Base-by-base conservation (phyloP, 805 yeast species). In the Groenewaldozyma tartarivorans region DNA sequence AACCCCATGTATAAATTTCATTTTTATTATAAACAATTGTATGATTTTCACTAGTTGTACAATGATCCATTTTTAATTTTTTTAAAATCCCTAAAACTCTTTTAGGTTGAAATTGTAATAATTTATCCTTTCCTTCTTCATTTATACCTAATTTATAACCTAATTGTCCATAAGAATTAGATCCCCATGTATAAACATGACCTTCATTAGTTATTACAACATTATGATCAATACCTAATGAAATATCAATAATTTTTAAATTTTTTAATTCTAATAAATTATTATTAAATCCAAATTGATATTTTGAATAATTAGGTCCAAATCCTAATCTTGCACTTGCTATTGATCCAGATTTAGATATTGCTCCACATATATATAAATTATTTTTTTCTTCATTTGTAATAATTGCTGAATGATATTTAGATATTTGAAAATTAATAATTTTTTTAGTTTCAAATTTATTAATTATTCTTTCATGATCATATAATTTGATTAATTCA, bases 141-240 rank as follows among this genome's bases (percentile, higher is more conserved):
- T 43, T 44, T 4, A 66, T 62, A 2, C 58, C 55, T 7, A 50
- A 24, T 3, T 45, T 15, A 47, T 68, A 69, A 0, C 94, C 94
- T 18, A 84, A 58, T 54, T 83, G 94, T n/a, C 71, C 72, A 55
- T 58, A 69, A 15, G 68, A 64, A 52, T 84, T 84, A 45, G 75
- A 67, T 0, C 96, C 96, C 94, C 95, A 88, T 0, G 87, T 60
- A 46, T 67, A 81, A 1, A 85, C 63, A n/a, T 69, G 69, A 30
- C 77, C 76, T 13, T 59, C 49, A 0, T 61, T 52, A 0, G 81
- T 71, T 17, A 82, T 49, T 0, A 72, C 80, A 6, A 86, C 51
- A 0, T 84, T 64, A 54, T 84, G 95, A 51, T 81, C 81, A 49
- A 76, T 74, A 39, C 86, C 77, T 1, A 77, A 56, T 1, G 72